Conservation (phyloP, 108 stramenopile genomes). For the Skeletonema marinoi region DNA sequence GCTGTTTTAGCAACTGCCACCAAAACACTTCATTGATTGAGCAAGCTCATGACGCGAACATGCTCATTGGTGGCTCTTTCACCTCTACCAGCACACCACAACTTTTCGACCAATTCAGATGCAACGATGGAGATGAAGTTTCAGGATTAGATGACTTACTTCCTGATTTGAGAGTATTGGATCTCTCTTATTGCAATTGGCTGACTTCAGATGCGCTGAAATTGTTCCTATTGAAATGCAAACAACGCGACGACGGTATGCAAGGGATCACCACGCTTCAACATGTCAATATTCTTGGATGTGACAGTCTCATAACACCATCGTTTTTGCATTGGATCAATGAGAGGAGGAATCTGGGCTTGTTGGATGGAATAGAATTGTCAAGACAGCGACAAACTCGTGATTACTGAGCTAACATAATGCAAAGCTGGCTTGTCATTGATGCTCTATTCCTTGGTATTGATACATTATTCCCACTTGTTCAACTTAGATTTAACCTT, state of each 20-base stretch:
- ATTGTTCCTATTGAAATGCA: conserved; percentile 10
- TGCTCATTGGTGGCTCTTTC: conserved; percentile 25
- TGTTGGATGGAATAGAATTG: conserved; percentile 29
- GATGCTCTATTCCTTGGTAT: no score
- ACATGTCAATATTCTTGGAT: conserved; percentile 14
- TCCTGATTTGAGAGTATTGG: conserved; percentile 36
- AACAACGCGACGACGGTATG: neutral
- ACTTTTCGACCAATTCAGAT: neutral
- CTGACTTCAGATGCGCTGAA: conserved; percentile 30
- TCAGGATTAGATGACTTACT: conserved; percentile 17
- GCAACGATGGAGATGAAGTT: neutral
- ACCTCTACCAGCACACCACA: neutral
- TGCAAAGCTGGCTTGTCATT: no score
- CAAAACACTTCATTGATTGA: conserved; percentile 2
- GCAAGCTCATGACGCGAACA: conserved; percentile 16
- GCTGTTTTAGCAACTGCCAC: conserved; percentile 36
- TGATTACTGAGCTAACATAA: neutral
- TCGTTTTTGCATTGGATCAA: conserved; percentile 6
- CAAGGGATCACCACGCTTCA: neutral
- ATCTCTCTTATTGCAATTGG: conserved; percentile 37
- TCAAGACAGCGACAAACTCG: conserved; percentile 16
- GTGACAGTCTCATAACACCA: neutral
- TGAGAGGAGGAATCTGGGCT: conserved; percentile 5
- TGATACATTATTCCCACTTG: neutral
- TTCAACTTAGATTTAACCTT: neutral